Base-by-base conservation (phyloP, 169 alveolate species). In the Theileria equi region DNA sequence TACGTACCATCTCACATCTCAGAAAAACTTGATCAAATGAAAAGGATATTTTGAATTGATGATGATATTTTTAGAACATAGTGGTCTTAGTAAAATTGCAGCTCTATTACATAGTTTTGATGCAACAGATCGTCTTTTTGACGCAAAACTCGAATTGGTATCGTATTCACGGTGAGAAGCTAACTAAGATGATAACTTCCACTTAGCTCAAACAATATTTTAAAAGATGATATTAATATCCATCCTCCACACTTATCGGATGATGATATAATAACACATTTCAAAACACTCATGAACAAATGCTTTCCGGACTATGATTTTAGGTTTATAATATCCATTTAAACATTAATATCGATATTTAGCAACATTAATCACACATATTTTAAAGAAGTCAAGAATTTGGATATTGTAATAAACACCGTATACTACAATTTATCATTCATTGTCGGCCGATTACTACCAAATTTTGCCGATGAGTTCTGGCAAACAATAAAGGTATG, bases 281-380 rank as follows among this genome's bases (percentile, higher is more conserved):
- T 77, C 58, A 41, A 52, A 29, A 40, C 47, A 28, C 36, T 67
- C n/a, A 54, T 77, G 68, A 76, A 86, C 63, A 76, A 86, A 64
- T 78, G 88, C 59, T 86, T 81, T 61, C 90, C 88, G 11, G 92
- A 86, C 79, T 86, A 86, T 71, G 80, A 74, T 53, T 86, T 86
- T 62, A 81, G 82, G 80, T 74, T 50, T 26, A 13, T 67, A 67
- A 0, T 34, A 25, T 1, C 19, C 28, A 26, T 25, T 16, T n/a
- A 21, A 28, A 17, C 2, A 13, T 44, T 17, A 19, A 52, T 16
- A 50, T 6, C 21, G 13, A 5, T 16, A 5, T 62, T 23, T 40
- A 74, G 84, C 23, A 64, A 74, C 52, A 48, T 81, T 38, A 73
- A 44, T 40, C 60, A 59, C 2, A 62, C 82, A 23, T 68, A 86